Evolutionary conservation across 805 yeast species (phyloP).

Genomic region (Kodamaea lidongshanica): DNA sequence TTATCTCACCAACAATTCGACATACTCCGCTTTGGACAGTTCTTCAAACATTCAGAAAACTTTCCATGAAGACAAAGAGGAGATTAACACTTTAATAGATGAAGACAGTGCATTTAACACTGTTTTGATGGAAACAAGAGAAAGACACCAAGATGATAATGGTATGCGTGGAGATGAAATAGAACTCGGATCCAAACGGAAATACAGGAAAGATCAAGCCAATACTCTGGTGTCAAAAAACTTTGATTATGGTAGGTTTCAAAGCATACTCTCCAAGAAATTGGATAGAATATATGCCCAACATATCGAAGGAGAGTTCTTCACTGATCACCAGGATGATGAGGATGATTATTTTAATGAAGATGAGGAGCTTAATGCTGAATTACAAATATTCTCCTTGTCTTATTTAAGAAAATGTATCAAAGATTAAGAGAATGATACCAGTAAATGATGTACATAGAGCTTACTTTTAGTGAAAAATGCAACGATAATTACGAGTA

Average conservation of each 20-base stretch:
- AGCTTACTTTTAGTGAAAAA: too few relatives aligned
- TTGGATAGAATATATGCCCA: conserved; percentile 17
- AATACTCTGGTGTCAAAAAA: conserved; percentile 8
- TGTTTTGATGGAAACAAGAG: conserved; percentile 21
- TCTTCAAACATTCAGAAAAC: conserved; percentile 31
- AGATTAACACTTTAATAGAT: conserved; percentile 25
- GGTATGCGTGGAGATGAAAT: conserved; percentile 1
- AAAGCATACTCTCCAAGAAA: conserved; percentile 15
- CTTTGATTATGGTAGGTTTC: conserved; percentile 24
- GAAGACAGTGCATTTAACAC: conserved; percentile 28
- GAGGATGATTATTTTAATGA: conserved; percentile 11
- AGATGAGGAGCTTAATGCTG: conserved; percentile 18
- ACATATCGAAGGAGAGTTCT: conserved; percentile 6
- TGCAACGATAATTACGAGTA: too few relatives aligned
- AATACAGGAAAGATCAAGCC: conserved; percentile 1
- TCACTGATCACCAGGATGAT: too few relatives aligned
- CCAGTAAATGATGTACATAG: not conserved
- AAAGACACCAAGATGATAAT: conserved; percentile 11
- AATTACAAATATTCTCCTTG: conserved; percentile 20
- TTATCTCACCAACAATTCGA: conserved; percentile 35
- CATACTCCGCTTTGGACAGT: conserved; percentile 34
- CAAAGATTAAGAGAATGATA: conserved; percentile 11
- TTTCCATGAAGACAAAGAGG: conserved; percentile 39
- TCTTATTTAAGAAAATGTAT: conserved; percentile 27
- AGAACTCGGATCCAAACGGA: conserved; percentile 2